phyloP scores from a whole-genome alignment of 2,329 filamentous ascomycete species.

The Hyphodiscus sp. region DNA sequence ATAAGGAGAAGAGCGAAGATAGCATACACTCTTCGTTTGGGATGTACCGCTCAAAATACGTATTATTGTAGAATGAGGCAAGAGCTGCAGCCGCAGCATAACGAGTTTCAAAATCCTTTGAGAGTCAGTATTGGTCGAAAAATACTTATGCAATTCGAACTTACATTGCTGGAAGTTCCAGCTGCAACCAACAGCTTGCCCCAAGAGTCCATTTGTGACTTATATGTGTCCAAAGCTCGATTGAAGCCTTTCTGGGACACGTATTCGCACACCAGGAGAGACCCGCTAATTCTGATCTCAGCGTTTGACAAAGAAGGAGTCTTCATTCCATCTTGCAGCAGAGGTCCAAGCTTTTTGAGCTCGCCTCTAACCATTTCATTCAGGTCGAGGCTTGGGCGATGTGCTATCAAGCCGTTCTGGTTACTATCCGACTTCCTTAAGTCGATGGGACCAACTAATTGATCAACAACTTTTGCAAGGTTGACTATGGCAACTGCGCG shows the following conservation, averaged over 20 bases:
- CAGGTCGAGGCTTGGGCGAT: constrained; percentile 1
- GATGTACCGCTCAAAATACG: constrained; percentile 8
- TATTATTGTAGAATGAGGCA: constrained; percentile 39
- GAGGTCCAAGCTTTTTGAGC: not conserved
- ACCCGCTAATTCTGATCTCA: constrained; percentile 41
- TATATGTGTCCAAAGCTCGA: not conserved
- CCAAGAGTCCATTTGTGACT: constrained; percentile 35
- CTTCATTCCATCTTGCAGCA: not conserved
- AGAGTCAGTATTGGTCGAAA: constrained; percentile 3
- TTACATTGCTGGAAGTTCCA: constrained; percentile 42
- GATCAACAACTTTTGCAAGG: constrained; percentile 32
- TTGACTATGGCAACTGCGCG: constrained; percentile 42
- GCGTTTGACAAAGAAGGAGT: constrained; percentile 40
- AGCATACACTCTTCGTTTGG: constrained; percentile 34
- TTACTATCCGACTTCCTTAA: not conserved
- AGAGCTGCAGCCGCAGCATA: constrained; percentile 53
- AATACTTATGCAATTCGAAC: constrained; percentile 7
- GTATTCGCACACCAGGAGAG: constrained; percentile 4
- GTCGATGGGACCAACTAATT: not conserved
- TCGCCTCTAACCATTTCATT: not conserved
- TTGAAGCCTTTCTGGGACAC: not conserved
- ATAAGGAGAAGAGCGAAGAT: constrained; percentile 57
- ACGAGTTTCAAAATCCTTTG: constrained; percentile 57
- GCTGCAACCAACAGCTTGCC: constrained; percentile 44
- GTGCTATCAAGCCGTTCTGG: not conserved